phyloP scores from a whole-genome alignment of 176 grass and related monocot genomes.

The Pharus latifolius region DNA sequence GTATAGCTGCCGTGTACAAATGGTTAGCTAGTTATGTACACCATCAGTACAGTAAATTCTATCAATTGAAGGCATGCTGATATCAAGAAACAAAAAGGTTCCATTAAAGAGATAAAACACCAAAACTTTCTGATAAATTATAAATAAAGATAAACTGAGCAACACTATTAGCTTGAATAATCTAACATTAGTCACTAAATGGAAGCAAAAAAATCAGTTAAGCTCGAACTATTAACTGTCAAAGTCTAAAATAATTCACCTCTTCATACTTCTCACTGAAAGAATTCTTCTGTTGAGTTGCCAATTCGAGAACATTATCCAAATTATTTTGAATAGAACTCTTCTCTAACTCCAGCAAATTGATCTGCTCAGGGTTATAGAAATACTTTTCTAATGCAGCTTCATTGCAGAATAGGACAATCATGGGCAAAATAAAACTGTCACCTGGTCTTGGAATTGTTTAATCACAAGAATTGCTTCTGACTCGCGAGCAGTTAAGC shows the following conservation, averaged over 20 bases:
- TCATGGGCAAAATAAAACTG: constrained; percentile 1
- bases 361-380: constrained; percentile 46
- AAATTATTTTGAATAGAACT: constrained; percentile 66
- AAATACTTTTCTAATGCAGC: constrained; percentile 9
- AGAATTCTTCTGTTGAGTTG: constrained; percentile 60
- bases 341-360: constrained; percentile 81
- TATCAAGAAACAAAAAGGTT: background rate
- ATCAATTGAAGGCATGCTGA: too few relatives aligned
- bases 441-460: constrained; percentile 85
- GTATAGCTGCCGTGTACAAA: too few relatives aligned
- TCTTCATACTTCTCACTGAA: constrained; percentile 70
- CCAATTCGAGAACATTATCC: constrained; percentile 62
- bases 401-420: background rate
- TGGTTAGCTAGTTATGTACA: too few relatives aligned
- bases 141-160: background rate
- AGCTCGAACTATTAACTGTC: background rate
- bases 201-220: background rate
- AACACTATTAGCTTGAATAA: background rate
- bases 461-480: constrained; percentile 92
- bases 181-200: background rate
- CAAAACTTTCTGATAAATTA: background rate
- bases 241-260: constrained; percentile 29
- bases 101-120: background rate
- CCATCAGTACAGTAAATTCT: too few relatives aligned
- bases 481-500: constrained; percentile 65